A percentile compares a stretch with the other conserved stretches of the same genome.
Conservation (phyloP, 768 basidiomycete genomes). For the Russula vinacea region DNA sequence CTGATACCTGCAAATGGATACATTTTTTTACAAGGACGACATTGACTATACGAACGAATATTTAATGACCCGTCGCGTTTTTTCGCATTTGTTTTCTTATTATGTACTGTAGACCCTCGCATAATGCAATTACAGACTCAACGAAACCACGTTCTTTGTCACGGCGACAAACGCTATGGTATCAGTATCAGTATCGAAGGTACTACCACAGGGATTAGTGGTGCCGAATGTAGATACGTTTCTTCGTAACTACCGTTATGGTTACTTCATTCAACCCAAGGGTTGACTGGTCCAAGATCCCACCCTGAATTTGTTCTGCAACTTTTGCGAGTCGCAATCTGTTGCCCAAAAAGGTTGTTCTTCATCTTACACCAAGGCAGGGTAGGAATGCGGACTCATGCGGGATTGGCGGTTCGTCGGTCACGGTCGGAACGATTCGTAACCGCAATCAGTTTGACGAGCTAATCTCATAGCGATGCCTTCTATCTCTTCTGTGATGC, state of each 20-base stretch:
- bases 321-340: constrained; percentile 85
- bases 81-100: background rate
- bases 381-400: no score
- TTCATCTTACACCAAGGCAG: no score
- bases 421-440: no score
- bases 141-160: no score
- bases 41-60: background rate
- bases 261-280: constrained; percentile 31
- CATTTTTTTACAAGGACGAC: background rate
- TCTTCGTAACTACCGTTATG: constrained; percentile 4
- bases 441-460: background rate
- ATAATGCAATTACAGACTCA: background rate
- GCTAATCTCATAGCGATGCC: constrained; percentile 52
- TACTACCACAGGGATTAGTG: no score
- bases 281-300: constrained; percentile 58
- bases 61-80: background rate
- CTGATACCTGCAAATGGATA: background rate
- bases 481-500: constrained; percentile 95
- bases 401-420: no score
- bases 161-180: no score
- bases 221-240: no score
- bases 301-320: constrained; percentile 63
- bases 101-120: background rate
- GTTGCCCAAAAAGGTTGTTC: constrained; percentile 74
- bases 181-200: no score